A percentile compares a stretch with the other conserved stretches of the same genome.
phyloP scores from a whole-genome alignment of 345 rosid genomes.

The Populus pruinosa region DNA sequence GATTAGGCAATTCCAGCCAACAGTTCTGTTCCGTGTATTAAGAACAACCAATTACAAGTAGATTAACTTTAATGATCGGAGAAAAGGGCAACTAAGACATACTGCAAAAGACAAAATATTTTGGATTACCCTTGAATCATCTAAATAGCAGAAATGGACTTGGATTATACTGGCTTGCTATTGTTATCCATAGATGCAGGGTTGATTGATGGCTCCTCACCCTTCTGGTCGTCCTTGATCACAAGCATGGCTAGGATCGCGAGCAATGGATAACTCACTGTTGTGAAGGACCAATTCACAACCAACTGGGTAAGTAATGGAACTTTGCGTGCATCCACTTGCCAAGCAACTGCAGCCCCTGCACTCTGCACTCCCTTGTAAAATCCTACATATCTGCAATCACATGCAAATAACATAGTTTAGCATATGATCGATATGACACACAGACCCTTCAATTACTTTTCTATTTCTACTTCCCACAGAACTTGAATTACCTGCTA shows the following conservation, averaged over 20 bases:
- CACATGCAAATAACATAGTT: not conserved
- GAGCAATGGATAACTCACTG: constrained; percentile 68
- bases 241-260: constrained; percentile 57
- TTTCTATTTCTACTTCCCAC: not conserved
- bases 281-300: constrained; percentile 76
- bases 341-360: constrained; percentile 97
- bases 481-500: constrained; percentile 44
- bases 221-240: constrained; percentile 48
- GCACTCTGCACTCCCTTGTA: constrained; percentile 94
- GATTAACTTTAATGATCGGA: too few relatives aligned
- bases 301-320: constrained; percentile 56
- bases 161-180: not conserved
- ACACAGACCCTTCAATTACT: too few relatives aligned
- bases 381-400: constrained; percentile 71
- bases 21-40: not conserved
- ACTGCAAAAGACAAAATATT: not conserved
- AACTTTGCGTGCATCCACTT: constrained; percentile 65
- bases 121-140: not conserved
- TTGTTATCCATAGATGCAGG: not conserved
- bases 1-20: not conserved
- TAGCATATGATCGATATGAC: too few relatives aligned
- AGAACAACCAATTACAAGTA: too few relatives aligned
- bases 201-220: not conserved
- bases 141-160: not conserved
- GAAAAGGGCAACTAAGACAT: not conserved